Evolutionary conservation across 2,329 filamentous ascomycete genomes (phyloP).

Genomic region (Stagonosporopsis vannaccii): DNA sequence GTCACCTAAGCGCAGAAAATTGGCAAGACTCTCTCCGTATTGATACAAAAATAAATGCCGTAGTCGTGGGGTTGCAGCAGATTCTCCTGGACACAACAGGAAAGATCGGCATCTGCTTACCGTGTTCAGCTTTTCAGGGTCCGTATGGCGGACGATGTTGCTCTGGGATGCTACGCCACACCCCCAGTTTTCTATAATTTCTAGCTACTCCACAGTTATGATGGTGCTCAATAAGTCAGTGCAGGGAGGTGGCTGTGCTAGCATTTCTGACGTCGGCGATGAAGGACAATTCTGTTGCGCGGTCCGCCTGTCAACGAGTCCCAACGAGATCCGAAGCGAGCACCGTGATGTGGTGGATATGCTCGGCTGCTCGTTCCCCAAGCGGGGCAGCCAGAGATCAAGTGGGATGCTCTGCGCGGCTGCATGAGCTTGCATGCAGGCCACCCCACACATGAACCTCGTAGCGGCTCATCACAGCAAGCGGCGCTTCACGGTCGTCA

Average conservation of each 20-base stretch:
- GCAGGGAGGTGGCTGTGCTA: slow-evolving; percentile 32
- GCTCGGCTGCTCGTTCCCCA: slow-evolving; percentile 16
- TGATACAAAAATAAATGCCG: slow-evolving; percentile 14
- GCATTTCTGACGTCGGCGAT: slow-evolving; percentile 14
- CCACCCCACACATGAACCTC: slow-evolving; percentile 5
- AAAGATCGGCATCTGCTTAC: slow-evolving; percentile 18
- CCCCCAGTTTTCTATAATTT: slow-evolving; percentile 24
- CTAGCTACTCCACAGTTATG: slow-evolving; percentile 26
- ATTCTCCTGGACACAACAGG: slow-evolving; percentile 12
- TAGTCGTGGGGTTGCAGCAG: slow-evolving; percentile 11
- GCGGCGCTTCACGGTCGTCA: slow-evolving; percentile 8
- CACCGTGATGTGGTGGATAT: slow-evolving; percentile 21
- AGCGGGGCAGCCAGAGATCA: slow-evolving; percentile 8
- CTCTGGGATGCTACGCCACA: slow-evolving; percentile 33
- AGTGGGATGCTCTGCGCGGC: slow-evolving; percentile 13
- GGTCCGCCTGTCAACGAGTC: not conserved
- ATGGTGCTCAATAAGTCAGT: slow-evolving; percentile 17
- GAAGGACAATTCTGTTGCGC: slow-evolving; percentile 7
- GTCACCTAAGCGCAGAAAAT: not conserved
- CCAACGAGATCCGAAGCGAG: slow-evolving; percentile 6
- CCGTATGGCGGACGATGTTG: slow-evolving; percentile 29
- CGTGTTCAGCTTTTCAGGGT: slow-evolving; percentile 27
- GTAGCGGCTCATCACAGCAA: slow-evolving; percentile 16
- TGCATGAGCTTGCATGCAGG: slow-evolving; percentile 14
- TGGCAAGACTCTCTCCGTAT: slow-evolving; percentile 1